These are phyloP conservation scores for Eutrema salsugineum DNA, from an alignment of 441 rosid species.

Conservation along the genomic window DNA sequence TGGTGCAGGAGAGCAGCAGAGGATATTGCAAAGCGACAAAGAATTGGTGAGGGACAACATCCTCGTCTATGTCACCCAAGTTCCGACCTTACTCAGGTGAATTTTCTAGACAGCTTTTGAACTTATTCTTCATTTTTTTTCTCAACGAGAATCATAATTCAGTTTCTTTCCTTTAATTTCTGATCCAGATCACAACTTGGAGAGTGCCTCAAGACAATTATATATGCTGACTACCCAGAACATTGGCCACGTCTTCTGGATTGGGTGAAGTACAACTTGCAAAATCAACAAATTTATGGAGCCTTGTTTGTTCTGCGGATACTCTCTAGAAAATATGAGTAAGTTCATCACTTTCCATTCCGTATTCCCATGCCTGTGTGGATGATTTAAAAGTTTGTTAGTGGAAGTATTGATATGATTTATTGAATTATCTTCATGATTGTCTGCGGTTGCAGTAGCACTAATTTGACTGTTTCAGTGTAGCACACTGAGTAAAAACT, in stretches of 20 bases:
- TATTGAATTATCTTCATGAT: neutral
- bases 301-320: slow-evolving; percentile 88
- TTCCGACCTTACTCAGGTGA: slow-evolving; percentile 89
- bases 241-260: slow-evolving; percentile 95
- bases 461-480: neutral
- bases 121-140: neutral
- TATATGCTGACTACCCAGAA: slow-evolving; percentile 95
- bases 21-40: slow-evolving; percentile 66
- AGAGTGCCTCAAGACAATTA: slow-evolving; percentile 91
- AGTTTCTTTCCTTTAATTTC: neutral
- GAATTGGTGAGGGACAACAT: slow-evolving; percentile 81
- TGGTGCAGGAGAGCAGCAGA: slow-evolving; percentile 60
- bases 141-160: neutral
- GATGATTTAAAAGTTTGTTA: neutral
- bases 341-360: slow-evolving; percentile 24
- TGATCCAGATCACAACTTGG: slow-evolving; percentile 84
- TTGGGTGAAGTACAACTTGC: slow-evolving; percentile 91
- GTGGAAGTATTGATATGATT: neutral
- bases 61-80: slow-evolving; percentile 79
- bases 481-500: neutral
- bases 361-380: neutral
- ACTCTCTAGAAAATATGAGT: slow-evolving; percentile 97
- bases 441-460: neutral
- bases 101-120: neutral
- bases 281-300: slow-evolving; percentile 86